phyloP scores from a whole-genome alignment of 1,139 yeast genomes.

The Candida tropicalis region DNA sequence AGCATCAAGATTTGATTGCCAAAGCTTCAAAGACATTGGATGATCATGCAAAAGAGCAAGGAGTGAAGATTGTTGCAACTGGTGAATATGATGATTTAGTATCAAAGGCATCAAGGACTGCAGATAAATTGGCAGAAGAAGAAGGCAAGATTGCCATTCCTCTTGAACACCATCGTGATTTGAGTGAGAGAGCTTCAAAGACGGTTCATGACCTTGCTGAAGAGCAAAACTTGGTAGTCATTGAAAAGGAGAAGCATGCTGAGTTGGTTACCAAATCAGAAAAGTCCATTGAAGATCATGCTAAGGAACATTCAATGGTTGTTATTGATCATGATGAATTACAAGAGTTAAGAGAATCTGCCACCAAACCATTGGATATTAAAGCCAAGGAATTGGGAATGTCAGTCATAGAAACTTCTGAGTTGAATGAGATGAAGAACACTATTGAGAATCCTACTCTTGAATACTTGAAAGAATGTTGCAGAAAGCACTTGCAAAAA shows the following conservation, averaged over 20 bases:
- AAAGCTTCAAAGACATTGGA: slow-evolving; percentile 10
- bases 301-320: slow-evolving; percentile 18
- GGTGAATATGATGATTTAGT: slow-evolving; percentile 8
- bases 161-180: slow-evolving; percentile 13
- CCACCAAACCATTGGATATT: slow-evolving; percentile 21
- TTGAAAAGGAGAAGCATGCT: slow-evolving; percentile 6
- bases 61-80: slow-evolving; percentile 5
- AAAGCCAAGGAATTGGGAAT: slow-evolving; percentile 20
- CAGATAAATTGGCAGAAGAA: slow-evolving; percentile 16
- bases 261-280: slow-evolving; percentile 10
- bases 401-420: slow-evolving; percentile 15
- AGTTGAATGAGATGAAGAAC: slow-evolving; percentile 19
- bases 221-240: slow-evolving; percentile 14
- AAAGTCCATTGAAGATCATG: slow-evolving; percentile 14
- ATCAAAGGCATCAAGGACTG: slow-evolving; percentile 4
- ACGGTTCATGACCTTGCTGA: slow-evolving; percentile 18
- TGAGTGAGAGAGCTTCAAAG: slow-evolving; percentile 16
- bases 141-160: slow-evolving; percentile 15
- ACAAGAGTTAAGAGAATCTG: slow-evolving; percentile 12
- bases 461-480: slow-evolving; percentile 22
- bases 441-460: slow-evolving; percentile 25
- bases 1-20: slow-evolving; percentile 22
- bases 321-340: slow-evolving; percentile 15
- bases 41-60: slow-evolving; percentile 17
- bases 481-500: slow-evolving; percentile 13